These are phyloP conservation scores for Dendrobium nobile DNA, from an alignment of 106 monocot species.

Conservation along the genomic window DNA sequence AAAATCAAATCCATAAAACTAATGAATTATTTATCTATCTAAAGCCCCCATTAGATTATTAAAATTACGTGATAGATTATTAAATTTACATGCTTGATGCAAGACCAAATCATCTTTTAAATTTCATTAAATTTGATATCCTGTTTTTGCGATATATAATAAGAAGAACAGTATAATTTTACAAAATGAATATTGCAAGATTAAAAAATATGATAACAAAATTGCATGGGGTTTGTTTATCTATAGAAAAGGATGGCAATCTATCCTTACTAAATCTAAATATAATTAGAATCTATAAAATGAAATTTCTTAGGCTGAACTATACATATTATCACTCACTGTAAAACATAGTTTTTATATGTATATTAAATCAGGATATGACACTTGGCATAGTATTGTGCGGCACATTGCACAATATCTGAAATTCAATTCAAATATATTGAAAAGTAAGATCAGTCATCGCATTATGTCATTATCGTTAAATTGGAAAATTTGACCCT, in stretches of 20 bases:
- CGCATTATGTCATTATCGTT: too few relatives aligned
- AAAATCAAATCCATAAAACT: background rate
- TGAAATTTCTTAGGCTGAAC: background rate
- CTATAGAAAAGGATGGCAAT: background rate
- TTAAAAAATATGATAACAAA: background rate
- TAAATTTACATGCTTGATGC: background rate
- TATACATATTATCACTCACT: background rate
- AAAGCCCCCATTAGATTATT: background rate
- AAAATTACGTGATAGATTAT: background rate
- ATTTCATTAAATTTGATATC: background rate
- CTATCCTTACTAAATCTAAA: background rate
- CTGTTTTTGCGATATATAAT: background rate
- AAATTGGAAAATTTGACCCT: too few relatives aligned
- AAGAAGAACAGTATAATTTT: background rate
- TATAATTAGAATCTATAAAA: background rate
- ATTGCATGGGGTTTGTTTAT: background rate
- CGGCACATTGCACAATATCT: too few relatives aligned
- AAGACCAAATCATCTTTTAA: background rate
- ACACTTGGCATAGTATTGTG: too few relatives aligned
- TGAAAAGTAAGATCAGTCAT: too few relatives aligned
- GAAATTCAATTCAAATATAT: too few relatives aligned
- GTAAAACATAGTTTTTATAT: background rate
- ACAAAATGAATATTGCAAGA: background rate
- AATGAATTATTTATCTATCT: background rate
- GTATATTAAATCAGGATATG: too few relatives aligned